Conservation (phyloP, 2,329 filamentous ascomycete species). For the Sporothrix sp. region DNA sequence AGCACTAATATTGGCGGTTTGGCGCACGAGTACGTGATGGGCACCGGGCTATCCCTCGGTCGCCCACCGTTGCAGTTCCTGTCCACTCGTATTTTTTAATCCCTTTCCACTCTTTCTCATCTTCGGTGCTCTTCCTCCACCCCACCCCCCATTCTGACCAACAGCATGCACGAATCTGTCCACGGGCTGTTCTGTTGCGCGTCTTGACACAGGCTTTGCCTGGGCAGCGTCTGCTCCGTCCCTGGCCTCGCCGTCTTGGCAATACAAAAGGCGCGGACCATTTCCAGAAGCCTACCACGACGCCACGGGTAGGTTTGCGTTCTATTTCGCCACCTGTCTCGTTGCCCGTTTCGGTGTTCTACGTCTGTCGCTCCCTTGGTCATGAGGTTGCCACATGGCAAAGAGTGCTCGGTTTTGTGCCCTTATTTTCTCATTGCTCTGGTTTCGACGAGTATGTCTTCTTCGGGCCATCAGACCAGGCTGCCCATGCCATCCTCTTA, state of each 20-base stretch:
- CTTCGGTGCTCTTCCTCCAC: not conserved
- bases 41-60: too few relatives aligned
- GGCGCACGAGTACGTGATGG: too few relatives aligned
- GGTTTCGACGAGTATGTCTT: too few relatives aligned
- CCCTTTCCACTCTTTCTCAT: not conserved
- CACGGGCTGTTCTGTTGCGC: constrained; percentile 9
- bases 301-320: too few relatives aligned
- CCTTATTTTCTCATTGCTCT: too few relatives aligned
- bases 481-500: too few relatives aligned
- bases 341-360: not conserved
- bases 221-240: not conserved
- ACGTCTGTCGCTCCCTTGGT: too few relatives aligned
- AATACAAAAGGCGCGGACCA: constrained; percentile 10
- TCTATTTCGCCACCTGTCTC: too few relatives aligned
- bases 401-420: too few relatives aligned
- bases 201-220: not conserved
- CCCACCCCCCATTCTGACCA: constrained; percentile 3
- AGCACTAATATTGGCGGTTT: too few relatives aligned
- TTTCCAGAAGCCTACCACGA: not conserved
- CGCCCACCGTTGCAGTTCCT: not conserved
- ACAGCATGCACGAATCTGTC: constrained; percentile 4
- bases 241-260: constrained; percentile 6
- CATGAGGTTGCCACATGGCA: too few relatives aligned
- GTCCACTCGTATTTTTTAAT: not conserved
- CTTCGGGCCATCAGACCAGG: too few relatives aligned